Evolutionary conservation across 768 basidiomycete genomes (phyloP).

Genomic region (Psilocybe tampanensis): DNA sequence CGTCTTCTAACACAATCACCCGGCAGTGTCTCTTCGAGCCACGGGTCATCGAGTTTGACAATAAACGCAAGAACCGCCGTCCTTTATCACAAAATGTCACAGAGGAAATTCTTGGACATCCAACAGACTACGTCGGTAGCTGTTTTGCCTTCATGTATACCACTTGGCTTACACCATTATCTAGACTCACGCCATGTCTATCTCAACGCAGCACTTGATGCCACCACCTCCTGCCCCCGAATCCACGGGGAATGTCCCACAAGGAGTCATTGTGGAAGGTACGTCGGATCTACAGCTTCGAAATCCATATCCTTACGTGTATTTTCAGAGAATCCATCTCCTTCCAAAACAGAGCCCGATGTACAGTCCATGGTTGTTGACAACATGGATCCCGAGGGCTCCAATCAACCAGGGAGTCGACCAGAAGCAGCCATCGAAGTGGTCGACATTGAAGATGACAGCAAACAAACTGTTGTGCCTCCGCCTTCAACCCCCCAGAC

Average conservation of each 20-base stretch:
- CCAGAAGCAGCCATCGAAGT: slow-evolving; percentile 42
- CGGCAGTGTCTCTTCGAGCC: slow-evolving; percentile 90
- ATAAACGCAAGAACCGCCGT: slow-evolving; percentile 57
- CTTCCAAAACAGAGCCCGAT: slow-evolving; percentile 24
- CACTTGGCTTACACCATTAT: slow-evolving; percentile 7
- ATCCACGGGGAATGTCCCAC: slow-evolving; percentile 20
- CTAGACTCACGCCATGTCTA: slow-evolving; percentile 90
- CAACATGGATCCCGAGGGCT: slow-evolving; percentile 14
- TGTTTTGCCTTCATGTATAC: background rate
- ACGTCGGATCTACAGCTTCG: background rate
- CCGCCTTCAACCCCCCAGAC: slow-evolving; percentile 15
- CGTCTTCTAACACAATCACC: background rate
- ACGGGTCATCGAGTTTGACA: slow-evolving; percentile 87
- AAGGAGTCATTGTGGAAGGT: slow-evolving; percentile 19
- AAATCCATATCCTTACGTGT: background rate
- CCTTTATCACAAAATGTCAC: slow-evolving; percentile 63
- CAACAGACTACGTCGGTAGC: slow-evolving; percentile 54
- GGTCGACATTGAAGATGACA: slow-evolving; percentile 52
- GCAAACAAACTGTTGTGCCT: slow-evolving; percentile 16
- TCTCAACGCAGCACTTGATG: slow-evolving; percentile 83
- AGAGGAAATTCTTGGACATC: slow-evolving; percentile 71
- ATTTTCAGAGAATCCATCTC: slow-evolving; percentile 13
- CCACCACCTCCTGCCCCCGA: slow-evolving; percentile 33
- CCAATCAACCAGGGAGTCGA: slow-evolving; percentile 20
- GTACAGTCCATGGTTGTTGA: slow-evolving; percentile 27